These are phyloP conservation scores for Raffaelea arxii DNA, from an alignment of 2,329 filamentous ascomycete genomes.

Conservation along the genomic window DNA sequence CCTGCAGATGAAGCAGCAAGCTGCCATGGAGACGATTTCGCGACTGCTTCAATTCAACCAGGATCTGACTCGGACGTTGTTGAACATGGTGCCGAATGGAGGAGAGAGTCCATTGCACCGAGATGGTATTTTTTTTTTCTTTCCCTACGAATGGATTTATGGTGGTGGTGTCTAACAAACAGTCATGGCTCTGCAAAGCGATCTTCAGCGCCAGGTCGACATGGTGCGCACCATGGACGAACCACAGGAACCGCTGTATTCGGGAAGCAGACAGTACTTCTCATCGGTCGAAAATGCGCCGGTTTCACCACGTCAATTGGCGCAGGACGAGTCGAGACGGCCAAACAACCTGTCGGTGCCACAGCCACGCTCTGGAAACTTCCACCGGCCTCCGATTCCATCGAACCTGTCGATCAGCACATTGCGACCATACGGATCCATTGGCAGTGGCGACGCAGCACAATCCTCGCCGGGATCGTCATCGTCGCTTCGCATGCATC, in stretches of 20 bases:
- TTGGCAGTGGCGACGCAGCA: conserved; percentile 46
- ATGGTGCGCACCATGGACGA: conserved; percentile 48
- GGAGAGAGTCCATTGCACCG: conserved; percentile 69
- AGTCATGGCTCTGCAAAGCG: conserved; percentile 48
- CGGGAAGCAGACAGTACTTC: conserved; percentile 57
- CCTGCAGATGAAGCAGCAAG: conserved; percentile 71
- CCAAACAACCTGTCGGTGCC: conserved; percentile 59
- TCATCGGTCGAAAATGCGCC: conserved; percentile 63
- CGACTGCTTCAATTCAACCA: conserved; percentile 69
- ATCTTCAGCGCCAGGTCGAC: conserved; percentile 53
- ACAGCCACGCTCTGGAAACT: conserved; percentile 45
- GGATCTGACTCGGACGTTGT: conserved; percentile 67
- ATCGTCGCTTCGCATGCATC: conserved; percentile 57
- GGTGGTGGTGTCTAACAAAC: conserved; percentile 10
- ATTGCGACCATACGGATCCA: conserved; percentile 75
- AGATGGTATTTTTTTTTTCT: conserved; percentile 54
- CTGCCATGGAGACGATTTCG: conserved; percentile 69
- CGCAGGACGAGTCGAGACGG: conserved; percentile 74
- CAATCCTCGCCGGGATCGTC: conserved; percentile 71
- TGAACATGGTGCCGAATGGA: conserved; percentile 62
- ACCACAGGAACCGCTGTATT: conserved; percentile 56
- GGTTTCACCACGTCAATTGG: conserved; percentile 77
- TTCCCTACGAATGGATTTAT: neutral
- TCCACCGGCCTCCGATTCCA: conserved; percentile 69
- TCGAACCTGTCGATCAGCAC: conserved; percentile 73